Conservation (phyloP, 441 rosid species). For the Biscutella auriculata region DNA sequence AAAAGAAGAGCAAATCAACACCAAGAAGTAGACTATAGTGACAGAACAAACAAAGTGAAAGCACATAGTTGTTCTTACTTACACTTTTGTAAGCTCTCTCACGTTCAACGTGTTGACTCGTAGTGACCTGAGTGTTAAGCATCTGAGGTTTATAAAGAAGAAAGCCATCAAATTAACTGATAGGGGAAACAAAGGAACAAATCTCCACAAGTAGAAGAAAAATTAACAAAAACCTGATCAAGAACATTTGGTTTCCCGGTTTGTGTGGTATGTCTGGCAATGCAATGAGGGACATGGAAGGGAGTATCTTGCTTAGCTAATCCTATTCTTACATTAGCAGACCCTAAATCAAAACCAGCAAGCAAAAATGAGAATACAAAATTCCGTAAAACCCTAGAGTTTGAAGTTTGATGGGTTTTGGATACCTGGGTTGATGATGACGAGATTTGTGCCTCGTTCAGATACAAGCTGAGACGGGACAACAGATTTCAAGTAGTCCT, state of each 20-base stretch:
- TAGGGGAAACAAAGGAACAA: not conserved
- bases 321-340: conserved; percentile 67
- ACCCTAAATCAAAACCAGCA: conserved; percentile 29
- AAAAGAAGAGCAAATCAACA: not conserved
- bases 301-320: conserved; percentile 69
- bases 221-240: conserved; percentile 48
- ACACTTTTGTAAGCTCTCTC: conserved; percentile 81
- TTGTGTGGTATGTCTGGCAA: conserved; percentile 48
- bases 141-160: conserved; percentile 26
- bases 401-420: not conserved
- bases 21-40: not conserved
- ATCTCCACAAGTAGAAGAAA: not conserved
- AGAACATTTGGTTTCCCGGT: conserved; percentile 36
- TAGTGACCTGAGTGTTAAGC: conserved; percentile 78
- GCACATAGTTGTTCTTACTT: conserved; percentile 13
- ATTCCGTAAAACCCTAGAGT: not conserved
- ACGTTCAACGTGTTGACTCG: conserved; percentile 67
- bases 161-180: not conserved
- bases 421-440: conserved; percentile 70
- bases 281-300: conserved; percentile 51
- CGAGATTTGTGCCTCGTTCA: conserved; percentile 77
- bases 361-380: not conserved
- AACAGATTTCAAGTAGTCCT: conserved; percentile 89
- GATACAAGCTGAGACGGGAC: conserved; percentile 75
- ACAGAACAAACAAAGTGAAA: not conserved